A percentile compares a stretch with the other conserved stretches of the same genome.
These are phyloP conservation scores for Zizania palustris DNA, from an alignment of 202 grass and related monocot species.

Conservation along the genomic window DNA sequence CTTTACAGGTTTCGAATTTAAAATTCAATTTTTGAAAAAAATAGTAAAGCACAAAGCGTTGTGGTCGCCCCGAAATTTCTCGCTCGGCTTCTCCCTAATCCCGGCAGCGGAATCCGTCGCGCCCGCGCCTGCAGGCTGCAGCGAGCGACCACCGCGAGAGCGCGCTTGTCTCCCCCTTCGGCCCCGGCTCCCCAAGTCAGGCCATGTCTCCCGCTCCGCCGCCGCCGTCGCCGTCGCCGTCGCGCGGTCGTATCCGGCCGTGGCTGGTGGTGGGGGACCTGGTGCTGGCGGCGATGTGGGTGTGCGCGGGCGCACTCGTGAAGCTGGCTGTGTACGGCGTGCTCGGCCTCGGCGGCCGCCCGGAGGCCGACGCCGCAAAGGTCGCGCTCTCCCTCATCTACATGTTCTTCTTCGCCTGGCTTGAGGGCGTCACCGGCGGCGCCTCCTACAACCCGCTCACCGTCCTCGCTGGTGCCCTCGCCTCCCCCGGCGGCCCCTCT, in stretches of 20 bases:
- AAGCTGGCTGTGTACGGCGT: slow-evolving; percentile 69
- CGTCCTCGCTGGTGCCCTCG: slow-evolving; percentile 60
- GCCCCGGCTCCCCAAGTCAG: neutral
- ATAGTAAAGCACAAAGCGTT: neutral
- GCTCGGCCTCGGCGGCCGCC: slow-evolving; percentile 56
- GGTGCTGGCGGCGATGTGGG: slow-evolving; percentile 72
- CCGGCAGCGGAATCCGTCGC: slow-evolving; percentile 29
- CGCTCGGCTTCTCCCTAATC: slow-evolving; percentile 21
- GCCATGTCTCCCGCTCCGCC: slow-evolving; percentile 41
- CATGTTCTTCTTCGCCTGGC: slow-evolving; percentile 97
- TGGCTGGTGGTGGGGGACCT: slow-evolving; percentile 63
- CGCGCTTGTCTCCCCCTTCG: neutral
- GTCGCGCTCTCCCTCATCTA: slow-evolving; percentile 71
- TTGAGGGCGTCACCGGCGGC: slow-evolving; percentile 59
- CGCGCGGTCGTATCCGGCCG: slow-evolving; percentile 43
- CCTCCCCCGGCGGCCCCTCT: slow-evolving; percentile 43
- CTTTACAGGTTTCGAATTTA: slow-evolving; percentile 22
- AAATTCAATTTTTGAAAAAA: neutral
- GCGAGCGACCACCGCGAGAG: neutral
- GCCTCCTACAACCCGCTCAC: slow-evolving; percentile 92
- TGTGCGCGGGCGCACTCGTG: slow-evolving; percentile 81
- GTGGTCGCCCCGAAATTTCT: slow-evolving; percentile 21
- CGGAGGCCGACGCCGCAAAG: slow-evolving; percentile 70
- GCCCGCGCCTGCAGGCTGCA: neutral
- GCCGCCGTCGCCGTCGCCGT: neutral